These are phyloP conservation scores for Boechera divaricarpa DNA, from an alignment of 345 rosid genomes.

Conservation along the genomic window DNA sequence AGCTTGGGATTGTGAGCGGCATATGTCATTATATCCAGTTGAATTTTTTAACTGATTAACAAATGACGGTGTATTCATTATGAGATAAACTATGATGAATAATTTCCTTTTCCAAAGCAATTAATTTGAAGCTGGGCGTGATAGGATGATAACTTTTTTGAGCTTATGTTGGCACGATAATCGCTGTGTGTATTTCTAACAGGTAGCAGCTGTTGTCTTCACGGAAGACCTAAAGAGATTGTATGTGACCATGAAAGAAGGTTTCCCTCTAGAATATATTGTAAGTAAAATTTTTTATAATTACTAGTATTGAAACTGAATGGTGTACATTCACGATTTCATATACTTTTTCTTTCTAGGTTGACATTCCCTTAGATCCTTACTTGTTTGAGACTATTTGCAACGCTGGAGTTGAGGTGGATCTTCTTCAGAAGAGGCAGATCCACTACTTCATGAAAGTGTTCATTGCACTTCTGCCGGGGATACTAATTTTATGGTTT, in stretches of 20 bases:
- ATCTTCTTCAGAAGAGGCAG: conserved; percentile 92
- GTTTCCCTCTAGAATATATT: conserved; percentile 88
- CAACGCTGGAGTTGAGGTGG: conserved; percentile 91
- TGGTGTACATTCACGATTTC: conserved; percentile 33
- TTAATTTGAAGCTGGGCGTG: neutral
- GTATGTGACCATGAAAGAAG: conserved; percentile 95
- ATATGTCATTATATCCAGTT: conserved; percentile 19
- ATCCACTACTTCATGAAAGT: conserved; percentile 92
- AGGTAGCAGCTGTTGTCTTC: conserved; percentile 96
- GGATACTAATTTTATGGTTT: conserved; percentile 77
- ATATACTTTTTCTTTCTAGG: conserved; percentile 53
- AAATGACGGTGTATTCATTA: neutral
- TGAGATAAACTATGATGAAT: neutral
- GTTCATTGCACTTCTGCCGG: conserved; percentile 77
- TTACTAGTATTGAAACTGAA: conserved; percentile 24
- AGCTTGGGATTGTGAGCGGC: conserved; percentile 9
- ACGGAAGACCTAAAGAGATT: conserved; percentile 90
- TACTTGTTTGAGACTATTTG: conserved; percentile 83
- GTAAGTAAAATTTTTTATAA: conserved; percentile 58
- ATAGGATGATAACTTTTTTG: conserved; percentile 20
- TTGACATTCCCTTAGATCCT: conserved; percentile 94
- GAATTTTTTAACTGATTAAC: neutral
- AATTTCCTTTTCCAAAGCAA: neutral
- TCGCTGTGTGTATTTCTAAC: conserved; percentile 35
- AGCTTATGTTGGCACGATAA: conserved; percentile 27